Base-by-base conservation (phyloP, 2,329 filamentous ascomycete species). In the Exophiala oligosperma region DNA sequence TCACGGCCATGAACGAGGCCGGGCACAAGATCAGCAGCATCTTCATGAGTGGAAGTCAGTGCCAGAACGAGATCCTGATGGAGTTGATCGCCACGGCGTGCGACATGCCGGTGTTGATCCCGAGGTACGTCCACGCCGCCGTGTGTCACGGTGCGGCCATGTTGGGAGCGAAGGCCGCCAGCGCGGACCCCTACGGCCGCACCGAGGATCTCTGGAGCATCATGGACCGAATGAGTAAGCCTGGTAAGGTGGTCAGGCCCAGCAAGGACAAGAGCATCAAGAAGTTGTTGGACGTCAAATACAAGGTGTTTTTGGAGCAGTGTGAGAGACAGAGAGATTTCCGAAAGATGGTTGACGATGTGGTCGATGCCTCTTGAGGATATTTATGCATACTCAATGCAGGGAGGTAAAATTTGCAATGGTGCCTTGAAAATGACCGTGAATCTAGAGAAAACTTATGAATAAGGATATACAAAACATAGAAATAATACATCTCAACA, bases 1-100 rank as follows among this genome's bases (percentile, higher is more conserved):
- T 99, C 64, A 89, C 95, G 69, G 84, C 89, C 37, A 97, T 99
- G 92, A 99, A 97, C 80, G 79, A 83, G 48, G 81, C 91, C 1
- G 94, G 94, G 8, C 94, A 99, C 77, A 80, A 84, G 66, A 92
- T 99, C 73, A 86, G 83, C 50, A 93, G 89, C 63, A 96, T 99
- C 75, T 99, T 97, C 84, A 97, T 99, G 94, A 96, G 91, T 3
- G 94, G 94, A 61, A 95, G 91, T 9, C 94, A 97, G 74, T 99
- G 94, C 79, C 92, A 97, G 76, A 99, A 99, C 74, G 85, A 88
- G 35, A 85, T 97, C 60, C 81, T 99, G 55, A 96, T 99, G 88
- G 83, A 86, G 57, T 84, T 99, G 14, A 89, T 99, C 67, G 92
- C 94, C 12, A 94, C 92, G 0, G 89, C 89, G 0, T 97, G 93